Evolutionary conservation across 2,329 filamentous ascomycete species (phyloP), one percentile per base, ranked within the genome.

Genomic region (Drechslerella dactyloides): DNA sequence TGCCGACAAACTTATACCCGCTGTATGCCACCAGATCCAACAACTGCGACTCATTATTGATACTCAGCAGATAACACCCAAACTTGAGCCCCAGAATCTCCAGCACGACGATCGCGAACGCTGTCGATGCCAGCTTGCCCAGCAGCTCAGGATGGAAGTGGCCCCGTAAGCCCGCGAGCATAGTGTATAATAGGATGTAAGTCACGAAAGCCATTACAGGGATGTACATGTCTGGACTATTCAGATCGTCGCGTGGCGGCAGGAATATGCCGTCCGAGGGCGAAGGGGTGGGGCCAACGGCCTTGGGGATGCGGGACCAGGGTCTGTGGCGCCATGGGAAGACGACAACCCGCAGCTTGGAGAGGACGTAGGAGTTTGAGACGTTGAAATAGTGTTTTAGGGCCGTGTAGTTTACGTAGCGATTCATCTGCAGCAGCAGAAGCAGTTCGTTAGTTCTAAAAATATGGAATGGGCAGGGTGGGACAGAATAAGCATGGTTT

Each of bases 321-420:
- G 93, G 93, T 82, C 93, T 93, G 81, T 99, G 96, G 76, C 93
- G 86, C 93, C 94, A 99, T 60, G 94, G 94, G 81, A 97, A 96
- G 73, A 99, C 87, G 69, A 99, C 93, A 69, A 99, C 86, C 78
- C 89, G 87, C 69, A 99, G 85, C 82, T 99, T 99, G 82, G 89
- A 91, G 78, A 96, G 84, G 78, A 99, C 94, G 81, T 99, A 99
- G 69, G 87, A 90, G 84, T 99, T 99, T 75, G 93, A 96, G 74
- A 99, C 94, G 82, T 97, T 97, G 83, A 99, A 99, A 85, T 97
- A 99, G 82, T 97, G 94, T 81, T 99, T 99, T 50, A 99, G 85
- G 17, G 91, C 91, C 13, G 90, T 89, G 76, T 97, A 90, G 78
- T 93, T 96, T 81, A 99, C 88, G 81, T 93, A 97, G 80, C 87